phyloP scores from a whole-genome alignment of 2,329 filamentous ascomycete genomes.

The Diaporthe ilicicola region DNA sequence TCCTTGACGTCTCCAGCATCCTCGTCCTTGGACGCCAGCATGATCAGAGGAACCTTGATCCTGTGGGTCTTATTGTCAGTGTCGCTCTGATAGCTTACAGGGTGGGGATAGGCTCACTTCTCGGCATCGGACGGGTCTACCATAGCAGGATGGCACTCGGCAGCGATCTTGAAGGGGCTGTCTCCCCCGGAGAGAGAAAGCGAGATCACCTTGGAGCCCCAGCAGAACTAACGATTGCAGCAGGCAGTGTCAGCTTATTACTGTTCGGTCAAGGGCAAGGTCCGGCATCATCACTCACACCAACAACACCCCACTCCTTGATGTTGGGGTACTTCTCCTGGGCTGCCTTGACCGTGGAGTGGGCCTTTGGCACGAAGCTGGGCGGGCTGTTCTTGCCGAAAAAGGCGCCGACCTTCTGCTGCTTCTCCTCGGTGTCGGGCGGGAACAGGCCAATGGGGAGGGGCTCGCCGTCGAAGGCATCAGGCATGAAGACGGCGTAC shows the following conservation, averaged over 20 bases:
- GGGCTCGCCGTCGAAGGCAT: constrained; percentile 85
- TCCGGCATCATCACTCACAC: constrained; percentile 53
- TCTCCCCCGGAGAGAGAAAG: constrained; percentile 57
- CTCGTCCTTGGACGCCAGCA: constrained; percentile 75
- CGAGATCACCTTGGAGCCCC: constrained; percentile 74
- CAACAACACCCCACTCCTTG: constrained; percentile 67
- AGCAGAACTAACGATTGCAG: constrained; percentile 62
- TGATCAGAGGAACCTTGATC: constrained; percentile 67
- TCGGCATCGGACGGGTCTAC: constrained; percentile 69
- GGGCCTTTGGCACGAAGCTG: constrained; percentile 58
- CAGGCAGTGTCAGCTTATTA: background rate
- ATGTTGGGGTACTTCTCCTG: constrained; percentile 62
- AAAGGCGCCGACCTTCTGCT: constrained; percentile 65
- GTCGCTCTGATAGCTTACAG: background rate
- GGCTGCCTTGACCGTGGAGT: constrained; percentile 63
- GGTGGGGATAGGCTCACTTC: constrained; percentile 33
- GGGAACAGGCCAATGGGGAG: constrained; percentile 67
- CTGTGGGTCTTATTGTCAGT: constrained; percentile 23
- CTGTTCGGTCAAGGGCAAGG: background rate
- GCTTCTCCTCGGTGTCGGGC: constrained; percentile 70
- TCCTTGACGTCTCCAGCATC: constrained; percentile 61
- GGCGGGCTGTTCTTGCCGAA: constrained; percentile 60
- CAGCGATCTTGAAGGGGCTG: constrained; percentile 65
- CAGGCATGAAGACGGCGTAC: constrained; percentile 90
- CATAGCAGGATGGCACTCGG: constrained; percentile 68